Evolutionary conservation across 306 rosid genomes (phyloP), one percentile per base, ranked within the genome.

Genomic region (Vigna angularis): DNA sequence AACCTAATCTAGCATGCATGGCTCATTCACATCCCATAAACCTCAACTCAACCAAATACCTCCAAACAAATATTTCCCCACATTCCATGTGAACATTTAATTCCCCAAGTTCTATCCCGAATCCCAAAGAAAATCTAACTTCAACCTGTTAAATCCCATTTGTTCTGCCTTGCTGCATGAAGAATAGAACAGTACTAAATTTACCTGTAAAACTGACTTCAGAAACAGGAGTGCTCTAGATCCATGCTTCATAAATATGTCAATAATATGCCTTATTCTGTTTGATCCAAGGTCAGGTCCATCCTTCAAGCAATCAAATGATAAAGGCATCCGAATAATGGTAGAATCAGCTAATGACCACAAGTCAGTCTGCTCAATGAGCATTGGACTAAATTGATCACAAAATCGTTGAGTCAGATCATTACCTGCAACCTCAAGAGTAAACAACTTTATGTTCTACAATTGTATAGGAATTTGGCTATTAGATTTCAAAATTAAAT

Each of bases 161-260:
- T 30, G 66, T 73, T 74, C 52, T 7, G n/a, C 55, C 36, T 45
- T 45, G 68, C 18, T 81, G 65, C 66, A 81, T 68, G 73, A 68
- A 77, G 53, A 78, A 52, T 14, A 62, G 32, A 63, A 74, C 42
- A 64, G 66, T 70, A 42, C n/a, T 77, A 77, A 77, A 75, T 64
- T 65, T 86, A 94, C 98, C 98, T 94, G 95, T 86, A 89, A 30
- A 76, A 94, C 92, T 59, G 98, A 90, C 93, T 94, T 94, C 79
- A 94, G 56, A 86, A 90, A 89, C 57, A 94, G 57, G 75, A 94
- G 97, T 56, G 93, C 74, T 86, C 95, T 88, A 83, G 97, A 92
- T 70, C 94, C 91, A 50, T 90, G 92, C 85, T 88, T 91, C 84
- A 83, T 79, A 75, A 94, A 92, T 83, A 74, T 79, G 66, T 90